Evolutionary conservation across 805 yeast genomes (phyloP).

Genomic region (Cyberlindnera sargentensis): DNA sequence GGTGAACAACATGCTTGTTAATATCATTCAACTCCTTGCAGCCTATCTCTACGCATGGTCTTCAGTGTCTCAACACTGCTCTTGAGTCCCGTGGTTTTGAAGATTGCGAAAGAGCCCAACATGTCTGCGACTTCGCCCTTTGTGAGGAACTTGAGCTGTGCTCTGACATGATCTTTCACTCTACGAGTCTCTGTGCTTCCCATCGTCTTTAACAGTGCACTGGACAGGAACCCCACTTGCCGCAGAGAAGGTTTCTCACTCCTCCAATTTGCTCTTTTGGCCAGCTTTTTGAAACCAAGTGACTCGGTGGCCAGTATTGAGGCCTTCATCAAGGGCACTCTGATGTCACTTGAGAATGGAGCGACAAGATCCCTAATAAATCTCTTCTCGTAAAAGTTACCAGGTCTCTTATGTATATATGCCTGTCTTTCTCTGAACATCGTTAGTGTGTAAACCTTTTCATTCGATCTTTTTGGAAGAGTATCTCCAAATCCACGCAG

Average conservation of each 20-base stretch:
- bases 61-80: background rate
- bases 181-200: too few relatives aligned
- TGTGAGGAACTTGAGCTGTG: background rate
- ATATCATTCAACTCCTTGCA: too few relatives aligned
- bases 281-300: slow-evolving; percentile 7
- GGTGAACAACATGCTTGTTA: too few relatives aligned
- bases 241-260: slow-evolving; percentile 20
- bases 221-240: slow-evolving; percentile 13
- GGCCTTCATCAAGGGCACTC: slow-evolving; percentile 3
- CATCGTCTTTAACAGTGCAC: too few relatives aligned
- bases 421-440: slow-evolving; percentile 7
- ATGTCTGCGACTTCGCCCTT: slow-evolving; percentile 13
- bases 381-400: slow-evolving; percentile 10
- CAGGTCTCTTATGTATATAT: slow-evolving; percentile 3
- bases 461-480: background rate
- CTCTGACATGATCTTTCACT: background rate
- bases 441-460: slow-evolving; percentile 11
- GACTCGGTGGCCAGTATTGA: background rate
- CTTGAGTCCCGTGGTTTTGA: slow-evolving; percentile 5
- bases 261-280: slow-evolving; percentile 30
- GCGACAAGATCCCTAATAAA: slow-evolving; percentile 13
- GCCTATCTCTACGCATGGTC: too few relatives aligned
- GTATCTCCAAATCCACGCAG: background rate
- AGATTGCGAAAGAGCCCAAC: slow-evolving; percentile 8
- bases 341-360: slow-evolving; percentile 23